Conservation (phyloP, 1,284 basidiomycete species). For the Naganishia cerealis region DNA sequence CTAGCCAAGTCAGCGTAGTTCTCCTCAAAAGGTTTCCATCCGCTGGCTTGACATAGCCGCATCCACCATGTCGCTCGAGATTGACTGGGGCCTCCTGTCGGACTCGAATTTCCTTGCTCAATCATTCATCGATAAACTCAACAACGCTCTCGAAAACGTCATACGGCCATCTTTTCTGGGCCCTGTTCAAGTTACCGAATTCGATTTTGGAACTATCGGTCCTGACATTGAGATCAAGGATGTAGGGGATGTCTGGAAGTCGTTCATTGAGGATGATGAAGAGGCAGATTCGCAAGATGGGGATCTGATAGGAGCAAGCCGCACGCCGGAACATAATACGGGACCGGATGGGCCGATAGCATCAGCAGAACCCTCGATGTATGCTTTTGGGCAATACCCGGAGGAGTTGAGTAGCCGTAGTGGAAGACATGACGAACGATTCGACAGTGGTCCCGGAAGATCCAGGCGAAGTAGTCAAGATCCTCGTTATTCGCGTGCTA, state of each 20-base stretch:
- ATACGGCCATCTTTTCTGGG: constrained; percentile 88
- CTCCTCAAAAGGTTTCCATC: background rate
- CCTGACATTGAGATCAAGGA: constrained; percentile 89
- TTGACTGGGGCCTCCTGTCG: constrained; percentile 59
- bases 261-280: constrained; percentile 79
- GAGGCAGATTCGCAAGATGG: constrained; percentile 56
- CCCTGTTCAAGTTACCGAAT: constrained; percentile 76
- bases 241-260: constrained; percentile 87
- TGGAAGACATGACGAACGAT: constrained; percentile 32
- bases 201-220: constrained; percentile 79
- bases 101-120: constrained; percentile 62
- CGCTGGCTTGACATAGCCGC: background rate
- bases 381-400: constrained; percentile 14
- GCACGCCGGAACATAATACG: constrained; percentile 34
- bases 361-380: constrained; percentile 9
- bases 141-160: constrained; percentile 70
- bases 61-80: constrained; percentile 57
- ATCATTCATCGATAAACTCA: constrained; percentile 73
- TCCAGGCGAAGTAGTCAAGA: constrained; percentile 21
- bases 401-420: constrained; percentile 32
- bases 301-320: constrained; percentile 58
- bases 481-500: constrained; percentile 1
- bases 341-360: constrained; percentile 32
- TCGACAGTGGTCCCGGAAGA: constrained; percentile 33
- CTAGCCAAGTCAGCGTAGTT: background rate